Evolutionary conservation across 1,139 yeast genomes (phyloP).

Genomic region (Blastobotrys proliferans): DNA sequence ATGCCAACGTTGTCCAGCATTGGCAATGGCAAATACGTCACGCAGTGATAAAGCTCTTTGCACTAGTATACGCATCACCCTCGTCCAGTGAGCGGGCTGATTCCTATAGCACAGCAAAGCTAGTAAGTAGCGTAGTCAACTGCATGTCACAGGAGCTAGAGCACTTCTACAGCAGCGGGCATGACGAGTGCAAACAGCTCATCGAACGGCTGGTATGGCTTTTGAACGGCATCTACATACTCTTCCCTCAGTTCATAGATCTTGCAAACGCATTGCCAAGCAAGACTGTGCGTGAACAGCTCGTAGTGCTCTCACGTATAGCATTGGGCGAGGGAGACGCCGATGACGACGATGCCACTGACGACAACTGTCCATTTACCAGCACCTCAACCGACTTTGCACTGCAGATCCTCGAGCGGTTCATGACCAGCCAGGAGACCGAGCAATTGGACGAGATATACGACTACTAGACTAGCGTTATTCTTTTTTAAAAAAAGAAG

Average conservation of each 20-base stretch:
- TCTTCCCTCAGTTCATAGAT: not conserved
- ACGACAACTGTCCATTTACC: too few species aligned
- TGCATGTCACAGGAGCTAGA: not conserved
- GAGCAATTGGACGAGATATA: conserved; percentile 53
- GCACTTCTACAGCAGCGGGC: not conserved
- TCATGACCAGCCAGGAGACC: conserved; percentile 74
- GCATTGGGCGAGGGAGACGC: conserved; percentile 8
- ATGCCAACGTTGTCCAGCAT: not conserved
- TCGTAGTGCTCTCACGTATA: conserved; percentile 11
- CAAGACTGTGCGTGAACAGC: not conserved
- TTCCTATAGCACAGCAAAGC: not conserved
- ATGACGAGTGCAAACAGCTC: not conserved
- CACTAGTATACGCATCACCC: not conserved
- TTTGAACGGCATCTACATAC: not conserved
- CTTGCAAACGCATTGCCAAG: not conserved
- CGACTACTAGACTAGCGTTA: conserved; percentile 14
- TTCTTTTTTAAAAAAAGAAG: too few species aligned
- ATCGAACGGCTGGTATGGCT: not conserved
- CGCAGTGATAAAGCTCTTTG: not conserved
- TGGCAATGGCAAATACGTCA: not conserved
- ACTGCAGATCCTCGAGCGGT: conserved; percentile 58
- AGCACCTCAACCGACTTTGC: too few species aligned
- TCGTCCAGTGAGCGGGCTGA: not conserved
- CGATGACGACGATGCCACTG: not conserved
- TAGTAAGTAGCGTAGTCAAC: not conserved